Conservation (phyloP, 768 basidiomycete species). For the Boletus rufocinnamomeus region DNA sequence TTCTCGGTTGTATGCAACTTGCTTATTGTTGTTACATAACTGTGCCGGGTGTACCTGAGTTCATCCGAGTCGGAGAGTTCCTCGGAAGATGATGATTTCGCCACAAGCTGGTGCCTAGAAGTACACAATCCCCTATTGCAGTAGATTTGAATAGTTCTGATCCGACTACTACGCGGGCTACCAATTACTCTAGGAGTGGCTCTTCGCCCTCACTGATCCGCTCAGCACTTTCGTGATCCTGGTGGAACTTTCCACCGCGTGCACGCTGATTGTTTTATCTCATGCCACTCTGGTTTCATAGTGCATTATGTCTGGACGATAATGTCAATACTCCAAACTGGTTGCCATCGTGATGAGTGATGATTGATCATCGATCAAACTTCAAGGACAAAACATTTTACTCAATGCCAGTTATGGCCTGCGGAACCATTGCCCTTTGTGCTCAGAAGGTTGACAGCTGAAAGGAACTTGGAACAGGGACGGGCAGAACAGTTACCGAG, state of each 20-base stretch:
- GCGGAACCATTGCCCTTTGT: not conserved
- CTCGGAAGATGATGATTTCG: constrained; percentile 15
- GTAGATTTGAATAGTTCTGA: not conserved
- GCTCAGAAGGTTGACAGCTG: not conserved
- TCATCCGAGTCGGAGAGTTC: constrained; percentile 1
- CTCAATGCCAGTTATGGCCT: not conserved
- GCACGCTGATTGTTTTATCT: not conserved
- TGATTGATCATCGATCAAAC: too few species aligned
- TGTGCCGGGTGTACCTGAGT: not conserved
- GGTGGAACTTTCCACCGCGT: not conserved
- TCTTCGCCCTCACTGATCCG: not conserved
- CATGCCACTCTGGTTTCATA: not conserved
- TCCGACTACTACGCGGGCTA: not conserved
- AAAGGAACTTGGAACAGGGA: not conserved
- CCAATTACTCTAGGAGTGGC: not conserved
- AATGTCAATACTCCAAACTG: not conserved
- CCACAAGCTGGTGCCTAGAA: not conserved
- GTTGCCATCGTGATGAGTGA: too few species aligned
- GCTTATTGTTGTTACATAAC: constrained; percentile 6
- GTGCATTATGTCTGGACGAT: not conserved
- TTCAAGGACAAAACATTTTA: not conserved
- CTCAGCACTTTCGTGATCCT: not conserved
- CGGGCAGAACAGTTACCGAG: not conserved
- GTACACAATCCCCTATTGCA: not conserved
- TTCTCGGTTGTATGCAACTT: constrained; percentile 15